Percentiles rank a stretch among this genome's conserved stretches.
phyloP scores from a whole-genome alignment of 2,329 filamentous ascomycete species.

The Cladosporium cucumerinum region DNA sequence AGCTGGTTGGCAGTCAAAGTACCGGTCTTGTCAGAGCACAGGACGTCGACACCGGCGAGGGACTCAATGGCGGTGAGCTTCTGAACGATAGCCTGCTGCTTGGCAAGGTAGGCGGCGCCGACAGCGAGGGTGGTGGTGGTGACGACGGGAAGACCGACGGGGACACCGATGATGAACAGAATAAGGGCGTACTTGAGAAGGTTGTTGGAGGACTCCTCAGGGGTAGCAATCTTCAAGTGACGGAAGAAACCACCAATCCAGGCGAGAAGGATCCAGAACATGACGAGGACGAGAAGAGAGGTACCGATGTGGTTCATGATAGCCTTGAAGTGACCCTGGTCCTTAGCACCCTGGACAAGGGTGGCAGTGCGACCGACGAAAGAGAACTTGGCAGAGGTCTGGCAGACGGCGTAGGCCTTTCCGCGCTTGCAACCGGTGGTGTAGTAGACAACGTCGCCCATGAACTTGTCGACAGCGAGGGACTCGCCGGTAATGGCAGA shows the following conservation, averaged over 20 bases:
- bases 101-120: slow-evolving; percentile 71
- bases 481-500: slow-evolving; percentile 80
- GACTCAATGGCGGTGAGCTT: slow-evolving; percentile 78
- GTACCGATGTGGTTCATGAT: slow-evolving; percentile 82
- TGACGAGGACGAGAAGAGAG: slow-evolving; percentile 68
- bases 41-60: slow-evolving; percentile 70
- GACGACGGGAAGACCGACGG: slow-evolving; percentile 75
- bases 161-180: slow-evolving; percentile 73
- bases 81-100: slow-evolving; percentile 76
- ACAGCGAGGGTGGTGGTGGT: slow-evolving; percentile 75
- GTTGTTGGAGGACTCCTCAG: slow-evolving; percentile 58
- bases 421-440: slow-evolving; percentile 79
- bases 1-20: slow-evolving; percentile 73
- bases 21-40: slow-evolving; percentile 80
- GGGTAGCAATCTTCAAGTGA: slow-evolving; percentile 60
- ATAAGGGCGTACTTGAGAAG: slow-evolving; percentile 67
- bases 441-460: slow-evolving; percentile 73
- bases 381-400: slow-evolving; percentile 65
- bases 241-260: slow-evolving; percentile 81
- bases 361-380: slow-evolving; percentile 75
- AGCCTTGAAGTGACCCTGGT: slow-evolving; percentile 76
- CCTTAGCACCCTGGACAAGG: slow-evolving; percentile 70
- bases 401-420: slow-evolving; percentile 68
- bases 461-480: slow-evolving; percentile 74
- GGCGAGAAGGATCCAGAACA: slow-evolving; percentile 70